Percentiles rank a stretch among this genome's conserved stretches.
Conservation (phyloP, 345 rosid species). For the Acer campestre region DNA sequence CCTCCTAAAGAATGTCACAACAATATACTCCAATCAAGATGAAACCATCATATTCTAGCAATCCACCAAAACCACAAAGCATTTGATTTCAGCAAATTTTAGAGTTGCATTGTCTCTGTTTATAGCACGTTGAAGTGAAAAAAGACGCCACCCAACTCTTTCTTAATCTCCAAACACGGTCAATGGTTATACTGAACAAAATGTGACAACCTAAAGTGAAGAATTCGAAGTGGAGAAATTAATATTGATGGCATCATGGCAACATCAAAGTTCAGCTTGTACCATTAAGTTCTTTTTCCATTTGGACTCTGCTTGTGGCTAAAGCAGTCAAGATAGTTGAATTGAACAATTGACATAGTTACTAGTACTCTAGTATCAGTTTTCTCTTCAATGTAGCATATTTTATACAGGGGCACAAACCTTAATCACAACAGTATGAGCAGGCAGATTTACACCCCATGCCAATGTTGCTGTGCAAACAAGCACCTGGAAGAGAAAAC, state of each 20-base stretch:
- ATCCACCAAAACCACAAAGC: neutral
- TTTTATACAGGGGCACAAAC: conserved; percentile 35
- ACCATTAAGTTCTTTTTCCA: conserved; percentile 6
- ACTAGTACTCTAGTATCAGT: neutral
- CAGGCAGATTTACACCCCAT: conserved; percentile 99
- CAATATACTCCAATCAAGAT: neutral
- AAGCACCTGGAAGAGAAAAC: conserved; percentile 65
- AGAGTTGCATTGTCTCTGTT: neutral
- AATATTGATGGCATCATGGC: neutral
- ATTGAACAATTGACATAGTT: neutral
- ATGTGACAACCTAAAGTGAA: neutral
- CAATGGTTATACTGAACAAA: neutral
- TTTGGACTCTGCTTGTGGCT: neutral
- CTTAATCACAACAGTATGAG: conserved; percentile 98
- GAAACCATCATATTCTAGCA: conserved; percentile 1
- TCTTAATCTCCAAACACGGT: neutral
- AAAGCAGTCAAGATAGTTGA: neutral
- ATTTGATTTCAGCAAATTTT: neutral
- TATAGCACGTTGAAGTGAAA: neutral
- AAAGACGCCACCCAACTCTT: conserved; percentile 3
- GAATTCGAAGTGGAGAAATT: neutral
- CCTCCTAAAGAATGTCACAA: conserved; percentile 4
- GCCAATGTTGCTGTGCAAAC: conserved; percentile 99
- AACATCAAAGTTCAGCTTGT: neutral
- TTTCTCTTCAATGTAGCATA: conserved; percentile 2